Percentiles rank a stretch among this genome's conserved stretches.
These are phyloP conservation scores for Abelmoschus esculentus DNA, from an alignment of 345 rosid species.

Conservation along the genomic window DNA sequence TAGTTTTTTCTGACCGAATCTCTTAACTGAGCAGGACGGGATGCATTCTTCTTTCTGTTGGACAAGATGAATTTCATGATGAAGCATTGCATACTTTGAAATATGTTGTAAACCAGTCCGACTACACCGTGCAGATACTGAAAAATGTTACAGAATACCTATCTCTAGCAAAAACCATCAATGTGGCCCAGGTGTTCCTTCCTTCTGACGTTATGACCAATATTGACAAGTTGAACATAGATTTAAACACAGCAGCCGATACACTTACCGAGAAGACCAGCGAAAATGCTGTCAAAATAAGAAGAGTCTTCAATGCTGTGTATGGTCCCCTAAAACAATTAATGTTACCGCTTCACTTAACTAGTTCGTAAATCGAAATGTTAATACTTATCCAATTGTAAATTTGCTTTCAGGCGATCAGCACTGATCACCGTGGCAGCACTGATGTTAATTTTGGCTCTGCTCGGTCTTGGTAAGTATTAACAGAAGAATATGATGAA, in stretches of 20 bases:
- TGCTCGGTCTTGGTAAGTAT: constrained; percentile 77
- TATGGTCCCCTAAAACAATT: constrained; percentile 30
- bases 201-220: constrained; percentile 60
- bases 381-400: constrained; percentile 4
- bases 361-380: constrained; percentile 2
- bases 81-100: constrained; percentile 70
- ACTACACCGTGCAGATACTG: constrained; percentile 76
- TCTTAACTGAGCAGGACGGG: constrained; percentile 51
- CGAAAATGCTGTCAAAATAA: constrained; percentile 62
- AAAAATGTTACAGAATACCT: constrained; percentile 82
- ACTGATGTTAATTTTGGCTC: constrained; percentile 74
- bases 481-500: neutral
- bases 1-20: constrained; percentile 14
- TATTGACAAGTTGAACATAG: constrained; percentile 67
- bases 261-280: constrained; percentile 61
- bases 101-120: constrained; percentile 89
- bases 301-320: constrained; percentile 59
- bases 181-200: constrained; percentile 69
- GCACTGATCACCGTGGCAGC: constrained; percentile 73
- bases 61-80: constrained; percentile 72
- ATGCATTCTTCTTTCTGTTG: constrained; percentile 84
- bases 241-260: constrained; percentile 65
- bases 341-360: neutral
- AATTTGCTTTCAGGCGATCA: constrained; percentile 47
- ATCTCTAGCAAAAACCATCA: constrained; percentile 79